phyloP scores from a whole-genome alignment of 345 rosid species.

The Sapria himalayana region DNA sequence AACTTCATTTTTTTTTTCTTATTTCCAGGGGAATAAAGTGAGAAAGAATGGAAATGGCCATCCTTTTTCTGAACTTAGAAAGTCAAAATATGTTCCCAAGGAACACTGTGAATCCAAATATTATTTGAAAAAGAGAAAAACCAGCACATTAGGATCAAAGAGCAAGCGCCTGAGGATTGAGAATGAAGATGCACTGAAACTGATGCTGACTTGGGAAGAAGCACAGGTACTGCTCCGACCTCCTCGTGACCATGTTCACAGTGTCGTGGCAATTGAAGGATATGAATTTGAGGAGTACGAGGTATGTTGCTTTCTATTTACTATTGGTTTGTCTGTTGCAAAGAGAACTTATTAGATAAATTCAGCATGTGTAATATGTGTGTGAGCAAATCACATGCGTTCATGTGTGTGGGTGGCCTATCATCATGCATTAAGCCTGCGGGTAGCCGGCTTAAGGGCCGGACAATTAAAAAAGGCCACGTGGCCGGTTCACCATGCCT shows the following conservation, averaged over 20 bases:
- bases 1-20: conserved; percentile 2
- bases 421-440: too few species aligned
- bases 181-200: conserved; percentile 49
- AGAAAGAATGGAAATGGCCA: conserved; percentile 21
- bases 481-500: too few species aligned
- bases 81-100: conserved; percentile 48
- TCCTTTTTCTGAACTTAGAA: conserved; percentile 49
- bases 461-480: too few species aligned
- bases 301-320: too few species aligned
- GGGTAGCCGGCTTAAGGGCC: too few species aligned
- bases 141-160: conserved; percentile 40
- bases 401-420: too few species aligned
- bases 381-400: too few species aligned
- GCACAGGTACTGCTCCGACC: conserved; percentile 79
- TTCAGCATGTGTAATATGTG: too few species aligned
- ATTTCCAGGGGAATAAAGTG: conserved; percentile 49
- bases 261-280: conserved; percentile 52
- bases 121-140: conserved; percentile 47
- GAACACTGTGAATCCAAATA: conserved; percentile 41
- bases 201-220: conserved; percentile 83
- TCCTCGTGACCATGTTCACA: conserved; percentile 47
- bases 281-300: conserved; percentile 87
- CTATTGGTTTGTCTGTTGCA: too few species aligned
- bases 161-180: conserved; percentile 62
- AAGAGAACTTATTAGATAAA: too few species aligned